Conservation (phyloP, 2,329 filamentous ascomycete species). For the Claviceps sorghi region DNA sequence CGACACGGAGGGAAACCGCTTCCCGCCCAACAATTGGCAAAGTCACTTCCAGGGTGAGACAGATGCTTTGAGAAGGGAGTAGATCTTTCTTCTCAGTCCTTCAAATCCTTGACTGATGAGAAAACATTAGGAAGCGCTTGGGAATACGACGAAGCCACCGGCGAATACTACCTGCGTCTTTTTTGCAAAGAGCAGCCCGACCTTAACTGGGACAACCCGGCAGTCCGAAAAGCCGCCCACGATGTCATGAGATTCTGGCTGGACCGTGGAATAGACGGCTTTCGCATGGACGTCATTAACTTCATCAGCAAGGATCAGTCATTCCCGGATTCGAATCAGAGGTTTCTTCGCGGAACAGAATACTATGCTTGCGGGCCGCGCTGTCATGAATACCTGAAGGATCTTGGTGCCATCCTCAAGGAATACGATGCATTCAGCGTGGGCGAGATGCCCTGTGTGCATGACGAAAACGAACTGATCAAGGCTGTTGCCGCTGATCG, state of each 20-base stretch:
- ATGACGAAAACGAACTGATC: slow-evolving; percentile 28
- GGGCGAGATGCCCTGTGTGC: slow-evolving; percentile 34
- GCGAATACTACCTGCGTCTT: slow-evolving; percentile 48
- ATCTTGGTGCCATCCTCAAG: slow-evolving; percentile 28
- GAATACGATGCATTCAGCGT: slow-evolving; percentile 37
- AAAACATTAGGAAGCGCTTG: slow-evolving; percentile 22
- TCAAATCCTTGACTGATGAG: background rate
- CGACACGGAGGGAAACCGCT: slow-evolving; percentile 39
- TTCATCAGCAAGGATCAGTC: slow-evolving; percentile 47
- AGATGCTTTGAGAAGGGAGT: background rate
- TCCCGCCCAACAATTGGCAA: slow-evolving; percentile 47
- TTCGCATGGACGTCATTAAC: slow-evolving; percentile 55
- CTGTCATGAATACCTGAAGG: slow-evolving; percentile 31
- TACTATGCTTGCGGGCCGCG: slow-evolving; percentile 40
- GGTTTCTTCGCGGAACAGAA: slow-evolving; percentile 21
- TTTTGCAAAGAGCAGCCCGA: slow-evolving; percentile 61
- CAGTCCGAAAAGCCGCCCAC: slow-evolving; percentile 51
- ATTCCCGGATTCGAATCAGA: slow-evolving; percentile 33
- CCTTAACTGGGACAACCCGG: slow-evolving; percentile 61
- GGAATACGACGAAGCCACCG: slow-evolving; percentile 34
- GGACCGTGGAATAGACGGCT: slow-evolving; percentile 50
- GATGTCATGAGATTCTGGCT: slow-evolving; percentile 62
- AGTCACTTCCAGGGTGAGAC: slow-evolving; percentile 23
- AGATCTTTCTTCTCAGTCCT: background rate
- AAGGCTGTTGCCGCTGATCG: slow-evolving; percentile 38